Conservation (phyloP, 1,284 basidiomycete genomes). For the Inonotus hispidus region DNA sequence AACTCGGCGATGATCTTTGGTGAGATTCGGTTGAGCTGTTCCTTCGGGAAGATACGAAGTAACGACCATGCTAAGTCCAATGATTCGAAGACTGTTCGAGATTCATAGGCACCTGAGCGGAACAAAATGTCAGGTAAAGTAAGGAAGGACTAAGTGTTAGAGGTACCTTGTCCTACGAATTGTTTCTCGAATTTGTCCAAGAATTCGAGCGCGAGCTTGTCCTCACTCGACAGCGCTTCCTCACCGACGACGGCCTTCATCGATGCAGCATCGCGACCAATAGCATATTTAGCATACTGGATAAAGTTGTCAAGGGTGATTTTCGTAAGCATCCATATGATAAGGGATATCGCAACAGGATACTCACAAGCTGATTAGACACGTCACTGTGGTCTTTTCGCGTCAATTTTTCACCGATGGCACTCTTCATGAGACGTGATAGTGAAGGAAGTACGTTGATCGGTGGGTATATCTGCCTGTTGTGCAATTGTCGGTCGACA, state of each 20-base stretch:
- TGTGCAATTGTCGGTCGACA: slow-evolving; percentile 92
- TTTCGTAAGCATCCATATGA: background rate
- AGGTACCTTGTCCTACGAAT: slow-evolving; percentile 88
- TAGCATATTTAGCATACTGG: slow-evolving; percentile 95
- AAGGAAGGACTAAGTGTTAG: background rate
- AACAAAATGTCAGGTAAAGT: background rate
- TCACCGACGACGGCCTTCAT: slow-evolving; percentile 99
- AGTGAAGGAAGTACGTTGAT: slow-evolving; percentile 99
- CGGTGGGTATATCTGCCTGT: slow-evolving; percentile 97
- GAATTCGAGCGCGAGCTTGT: slow-evolving; percentile 91
- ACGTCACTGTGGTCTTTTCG: slow-evolving; percentile 99
- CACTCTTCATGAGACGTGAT: slow-evolving; percentile 99
- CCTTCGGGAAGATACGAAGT: slow-evolving; percentile 98
- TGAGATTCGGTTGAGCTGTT: slow-evolving; percentile 94
- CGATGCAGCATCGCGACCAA: slow-evolving; percentile 93
- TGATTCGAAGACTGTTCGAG: slow-evolving; percentile 95
- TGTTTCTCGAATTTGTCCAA: slow-evolving; percentile 92
- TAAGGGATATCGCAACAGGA: slow-evolving; percentile 11
- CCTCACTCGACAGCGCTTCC: slow-evolving; percentile 91
- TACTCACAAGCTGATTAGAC: slow-evolving; percentile 87
- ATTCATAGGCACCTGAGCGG: slow-evolving; percentile 81
- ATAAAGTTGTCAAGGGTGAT: slow-evolving; percentile 20
- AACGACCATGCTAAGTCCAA: slow-evolving; percentile 97
- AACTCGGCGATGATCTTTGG: slow-evolving; percentile 87
- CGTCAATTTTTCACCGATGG: slow-evolving; percentile 96